Percentiles rank a stretch among this genome's conserved stretches.
phyloP scores from a whole-genome alignment of 2,329 filamentous ascomycete genomes.

The Colletotrichum sp. region DNA sequence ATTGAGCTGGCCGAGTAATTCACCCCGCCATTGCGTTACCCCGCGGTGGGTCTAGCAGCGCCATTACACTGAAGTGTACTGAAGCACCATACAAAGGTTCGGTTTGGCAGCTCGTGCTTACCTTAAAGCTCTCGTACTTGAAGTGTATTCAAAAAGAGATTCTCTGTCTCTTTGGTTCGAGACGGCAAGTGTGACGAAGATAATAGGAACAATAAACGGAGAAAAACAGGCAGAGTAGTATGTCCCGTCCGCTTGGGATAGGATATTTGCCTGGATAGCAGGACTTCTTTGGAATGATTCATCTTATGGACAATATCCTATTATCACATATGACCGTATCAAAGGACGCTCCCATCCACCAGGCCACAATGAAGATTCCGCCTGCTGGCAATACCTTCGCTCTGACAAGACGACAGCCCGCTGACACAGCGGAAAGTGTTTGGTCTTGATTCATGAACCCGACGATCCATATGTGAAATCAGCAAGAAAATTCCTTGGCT shows the following conservation, averaged over 20 bases:
- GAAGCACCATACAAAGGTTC: not conserved
- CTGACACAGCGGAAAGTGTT: not conserved
- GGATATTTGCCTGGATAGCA: not conserved
- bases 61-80: not conserved
- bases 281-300: not conserved
- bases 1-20: not conserved
- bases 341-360: not conserved
- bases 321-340: not conserved
- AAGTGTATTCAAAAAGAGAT: not conserved
- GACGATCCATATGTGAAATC: not conserved
- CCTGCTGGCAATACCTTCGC: not conserved
- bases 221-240: not conserved
- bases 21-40: constrained; percentile 9
- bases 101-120: not conserved
- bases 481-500: not conserved
- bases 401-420: not conserved
- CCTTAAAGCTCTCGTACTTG: too few relatives aligned
- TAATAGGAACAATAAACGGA: not conserved
- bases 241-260: not conserved
- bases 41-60: constrained; percentile 3
- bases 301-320: not conserved
- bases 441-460: not conserved
- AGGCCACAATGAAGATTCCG: not conserved
- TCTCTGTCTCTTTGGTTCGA: fast-evolving
- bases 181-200: not conserved